Conservation (phyloP, 108 stramenopile species). For the Nannochloropsis gaditana region DNA sequence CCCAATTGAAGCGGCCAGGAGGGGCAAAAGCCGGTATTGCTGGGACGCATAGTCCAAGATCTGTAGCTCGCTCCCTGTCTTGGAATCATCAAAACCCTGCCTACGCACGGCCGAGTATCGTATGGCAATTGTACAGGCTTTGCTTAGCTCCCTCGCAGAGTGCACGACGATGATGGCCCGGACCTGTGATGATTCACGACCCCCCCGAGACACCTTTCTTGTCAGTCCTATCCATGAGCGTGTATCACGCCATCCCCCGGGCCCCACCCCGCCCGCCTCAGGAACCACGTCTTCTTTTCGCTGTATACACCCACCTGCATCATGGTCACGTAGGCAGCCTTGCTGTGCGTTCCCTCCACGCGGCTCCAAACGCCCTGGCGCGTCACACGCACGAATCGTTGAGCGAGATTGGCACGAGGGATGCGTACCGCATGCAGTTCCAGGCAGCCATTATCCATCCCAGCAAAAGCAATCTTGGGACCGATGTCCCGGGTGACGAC, state of each 20-base stretch:
- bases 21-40: slow-evolving; percentile 79
- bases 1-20: slow-evolving; percentile 72
- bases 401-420: slow-evolving; percentile 83
- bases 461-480: slow-evolving; percentile 86
- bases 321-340: slow-evolving; percentile 74
- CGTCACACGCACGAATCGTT: slow-evolving; percentile 2
- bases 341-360: background rate
- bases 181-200: background rate
- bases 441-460: slow-evolving; percentile 93
- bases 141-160: slow-evolving; percentile 54
- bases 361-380: background rate
- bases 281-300: slow-evolving; percentile 47
- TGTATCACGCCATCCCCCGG: no score
- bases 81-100: slow-evolving; percentile 67
- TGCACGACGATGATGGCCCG: background rate
- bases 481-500: slow-evolving; percentile 81
- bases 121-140: slow-evolving; percentile 72
- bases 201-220: no score
- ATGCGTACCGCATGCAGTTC: slow-evolving; percentile 71
- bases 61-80: slow-evolving; percentile 61
- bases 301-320: slow-evolving; percentile 81
- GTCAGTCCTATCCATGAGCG: no score
- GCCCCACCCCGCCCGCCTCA: no score
- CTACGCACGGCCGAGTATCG: slow-evolving; percentile 79
- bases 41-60: slow-evolving; percentile 82